Evolutionary conservation across 225 moss, liverwort and hornwort species (phyloP), one percentile per base, ranked within the genome.

Genomic region (Climacium dendroides): DNA sequence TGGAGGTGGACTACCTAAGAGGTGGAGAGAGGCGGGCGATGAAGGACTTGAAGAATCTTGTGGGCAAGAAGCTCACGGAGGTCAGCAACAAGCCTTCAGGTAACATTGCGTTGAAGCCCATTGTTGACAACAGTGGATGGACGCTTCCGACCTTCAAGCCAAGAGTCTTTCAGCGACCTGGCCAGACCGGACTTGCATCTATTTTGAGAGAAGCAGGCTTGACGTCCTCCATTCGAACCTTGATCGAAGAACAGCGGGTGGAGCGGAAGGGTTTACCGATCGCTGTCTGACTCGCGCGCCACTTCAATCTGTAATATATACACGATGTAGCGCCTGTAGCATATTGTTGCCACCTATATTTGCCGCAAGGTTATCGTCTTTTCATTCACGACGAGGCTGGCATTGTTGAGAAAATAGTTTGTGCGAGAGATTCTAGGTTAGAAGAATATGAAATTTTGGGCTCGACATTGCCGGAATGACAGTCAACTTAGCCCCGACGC

Each of bases 91-190:
- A 93, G 92, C 62, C 69, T 39, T 72, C 81, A 85, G 47, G 82
- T 74, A 24, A 45, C 67, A 19, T 85, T 79, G 22, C 74, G 24
- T 52, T 73, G 23, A 80, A 83, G 60, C 61, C 74, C 41, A 30
- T 59, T 16, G 85, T 88, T n/a, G 80, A 90, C 23, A 89, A 91
- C 62, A 88, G 62, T 7, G 92, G 85, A 55, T 97, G 96, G 96
- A 91, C 94, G 69, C 93, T 91, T 63, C 95, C 97, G 13, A 34
- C 83, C 54, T 89, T 91, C 83, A 93, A 93, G 83, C 91, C 94
- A 58, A 89, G 94, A 87, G 82, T 88, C 30, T 90, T 90, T 43
- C 89, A 89, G 41, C 84, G 89, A 78, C 89, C 89, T 78, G 87
- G 89, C 52, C 89, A 90, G 78, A 88, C 91, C 15, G 92, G 92